These are phyloP conservation scores for Lobosporangium transversale DNA, from an alignment of 192 early-diverging fungal genomes.

Conservation along the genomic window DNA sequence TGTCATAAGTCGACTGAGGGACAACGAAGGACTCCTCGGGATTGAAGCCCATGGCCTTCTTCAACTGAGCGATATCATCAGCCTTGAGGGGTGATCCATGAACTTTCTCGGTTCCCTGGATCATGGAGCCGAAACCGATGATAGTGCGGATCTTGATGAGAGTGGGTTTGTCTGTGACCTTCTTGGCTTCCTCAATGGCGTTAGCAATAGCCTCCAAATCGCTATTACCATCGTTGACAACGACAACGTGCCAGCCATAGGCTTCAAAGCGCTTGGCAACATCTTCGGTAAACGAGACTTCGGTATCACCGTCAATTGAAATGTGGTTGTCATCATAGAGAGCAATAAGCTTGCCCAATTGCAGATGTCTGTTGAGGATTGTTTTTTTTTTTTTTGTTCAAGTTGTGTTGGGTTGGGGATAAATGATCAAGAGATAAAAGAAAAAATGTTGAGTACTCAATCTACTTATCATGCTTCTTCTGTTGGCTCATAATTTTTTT, in stretches of 20 bases:
- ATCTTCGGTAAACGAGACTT: constrained; percentile 94
- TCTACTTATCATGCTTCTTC: not conserved
- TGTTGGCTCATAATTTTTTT: constrained; percentile 3
- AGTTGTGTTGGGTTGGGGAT: not conserved
- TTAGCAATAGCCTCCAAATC: constrained; percentile 77
- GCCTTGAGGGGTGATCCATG: constrained; percentile 90
- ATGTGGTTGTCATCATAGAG: constrained; percentile 99
- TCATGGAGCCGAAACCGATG: constrained; percentile 92
- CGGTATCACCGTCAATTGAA: constrained; percentile 90
- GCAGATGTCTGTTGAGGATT: constrained; percentile 66
- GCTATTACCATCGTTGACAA: constrained; percentile 84
- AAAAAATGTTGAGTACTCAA: constrained; percentile 8
- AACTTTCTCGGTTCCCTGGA: constrained; percentile 90
- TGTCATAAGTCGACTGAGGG: constrained; percentile 69
- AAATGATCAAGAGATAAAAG: not conserved
- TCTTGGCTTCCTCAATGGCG: constrained; percentile 86
- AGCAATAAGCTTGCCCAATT: constrained; percentile 94
- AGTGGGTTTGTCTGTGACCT: constrained; percentile 88
- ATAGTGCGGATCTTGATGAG: constrained; percentile 92
- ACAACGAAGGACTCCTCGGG: constrained; percentile 79
- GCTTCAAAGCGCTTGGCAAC: constrained; percentile 88
- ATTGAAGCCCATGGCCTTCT: constrained; percentile 87
- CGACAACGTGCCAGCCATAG: constrained; percentile 93
- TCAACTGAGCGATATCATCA: constrained; percentile 83
- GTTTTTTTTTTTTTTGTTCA: not conserved